Conservation (phyloP, 2,329 filamentous ascomycete species). For the Plenodomus tracheiphilus region DNA sequence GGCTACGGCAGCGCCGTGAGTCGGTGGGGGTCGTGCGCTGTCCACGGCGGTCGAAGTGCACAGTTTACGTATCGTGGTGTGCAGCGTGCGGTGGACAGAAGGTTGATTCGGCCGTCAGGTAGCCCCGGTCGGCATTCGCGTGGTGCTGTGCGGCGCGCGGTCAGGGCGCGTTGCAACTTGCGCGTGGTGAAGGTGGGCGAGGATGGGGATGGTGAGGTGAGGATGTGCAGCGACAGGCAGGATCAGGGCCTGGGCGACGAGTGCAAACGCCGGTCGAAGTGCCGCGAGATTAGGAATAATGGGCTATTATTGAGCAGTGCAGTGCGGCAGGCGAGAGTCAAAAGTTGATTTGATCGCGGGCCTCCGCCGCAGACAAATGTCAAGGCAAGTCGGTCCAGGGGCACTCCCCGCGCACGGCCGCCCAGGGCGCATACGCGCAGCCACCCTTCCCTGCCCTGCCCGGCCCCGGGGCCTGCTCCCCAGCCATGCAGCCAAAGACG, state of each 20-base stretch:
- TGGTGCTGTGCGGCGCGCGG: neutral
- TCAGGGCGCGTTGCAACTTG: neutral
- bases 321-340: neutral
- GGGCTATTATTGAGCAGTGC: too few species aligned
- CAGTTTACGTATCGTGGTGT: slow-evolving; percentile 6
- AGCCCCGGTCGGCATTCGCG: slow-evolving; percentile 13
- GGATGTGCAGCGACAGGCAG: too few species aligned
- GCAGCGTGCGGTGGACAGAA: slow-evolving; percentile 10
- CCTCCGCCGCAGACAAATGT: neutral
- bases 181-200: neutral
- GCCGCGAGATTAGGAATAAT: too few species aligned
- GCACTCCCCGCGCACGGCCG: neutral
- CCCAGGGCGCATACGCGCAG: neutral
- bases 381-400: neutral
- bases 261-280: too few species aligned
- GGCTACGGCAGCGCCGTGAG: slow-evolving; percentile 29
- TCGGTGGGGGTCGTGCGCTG: slow-evolving; percentile 15
- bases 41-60: slow-evolving; percentile 8
- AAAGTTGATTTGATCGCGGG: neutral
- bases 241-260: too few species aligned
- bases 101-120: slow-evolving; percentile 12
- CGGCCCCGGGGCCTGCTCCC: neutral
- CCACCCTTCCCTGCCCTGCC: too few species aligned
- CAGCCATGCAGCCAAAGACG: slow-evolving; percentile 1
- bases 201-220: neutral